Evolutionary conservation across 2,329 filamentous ascomycete species (phyloP).

Genomic region (Aureobasidium sp.): DNA sequence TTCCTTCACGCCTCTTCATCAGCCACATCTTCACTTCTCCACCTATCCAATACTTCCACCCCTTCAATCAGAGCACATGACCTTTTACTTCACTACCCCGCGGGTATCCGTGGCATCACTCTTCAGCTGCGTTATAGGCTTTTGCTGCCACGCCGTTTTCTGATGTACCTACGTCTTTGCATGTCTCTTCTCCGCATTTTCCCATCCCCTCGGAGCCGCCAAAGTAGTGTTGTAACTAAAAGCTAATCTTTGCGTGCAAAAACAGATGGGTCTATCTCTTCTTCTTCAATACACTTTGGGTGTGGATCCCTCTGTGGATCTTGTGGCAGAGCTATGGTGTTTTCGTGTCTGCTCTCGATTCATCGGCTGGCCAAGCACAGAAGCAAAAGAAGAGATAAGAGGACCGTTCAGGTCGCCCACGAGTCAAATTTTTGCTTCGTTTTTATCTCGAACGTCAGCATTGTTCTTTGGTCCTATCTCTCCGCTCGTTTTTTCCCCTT

Average conservation of each 20-base stretch:
- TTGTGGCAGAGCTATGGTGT: conserved; percentile 42
- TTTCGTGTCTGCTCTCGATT: background rate
- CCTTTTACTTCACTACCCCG: no score
- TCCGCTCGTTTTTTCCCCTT: no score
- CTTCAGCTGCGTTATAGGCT: no score
- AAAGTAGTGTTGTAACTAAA: no score
- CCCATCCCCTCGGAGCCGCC: background rate
- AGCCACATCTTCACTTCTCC: background rate
- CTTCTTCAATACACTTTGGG: conserved; percentile 60
- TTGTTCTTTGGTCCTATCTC: no score
- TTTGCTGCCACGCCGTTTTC: no score
- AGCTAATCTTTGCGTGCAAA: background rate
- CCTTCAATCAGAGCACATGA: no score
- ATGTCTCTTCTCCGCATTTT: background rate
- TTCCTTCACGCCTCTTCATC: background rate
- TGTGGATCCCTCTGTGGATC: conserved; percentile 53
- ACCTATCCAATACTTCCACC: background rate
- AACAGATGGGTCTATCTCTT: conserved; percentile 52
- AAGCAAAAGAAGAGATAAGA: background rate
- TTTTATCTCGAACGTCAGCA: no score
- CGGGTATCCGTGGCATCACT: no score
- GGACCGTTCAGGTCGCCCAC: no score
- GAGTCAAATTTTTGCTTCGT: no score
- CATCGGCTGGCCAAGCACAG: background rate
- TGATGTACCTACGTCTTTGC: no score